Conservation (phyloP, 2,329 filamentous ascomycete genomes). For the Sporothrix phasma region DNA sequence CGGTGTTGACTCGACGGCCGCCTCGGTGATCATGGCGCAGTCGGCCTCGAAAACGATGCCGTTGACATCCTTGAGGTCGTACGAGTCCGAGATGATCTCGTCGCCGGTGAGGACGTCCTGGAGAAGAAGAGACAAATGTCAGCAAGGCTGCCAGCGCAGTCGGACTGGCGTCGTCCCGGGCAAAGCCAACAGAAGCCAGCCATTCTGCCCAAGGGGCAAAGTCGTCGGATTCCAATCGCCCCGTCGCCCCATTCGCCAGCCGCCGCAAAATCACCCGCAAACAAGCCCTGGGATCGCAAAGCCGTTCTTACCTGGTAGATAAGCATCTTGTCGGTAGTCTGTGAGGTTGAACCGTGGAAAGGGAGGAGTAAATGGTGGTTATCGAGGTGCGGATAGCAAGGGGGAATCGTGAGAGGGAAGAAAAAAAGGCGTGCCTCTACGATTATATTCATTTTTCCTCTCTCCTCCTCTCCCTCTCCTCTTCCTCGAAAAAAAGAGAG, state of each 20-base stretch:
- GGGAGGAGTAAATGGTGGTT: not conserved
- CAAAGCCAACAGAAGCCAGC: not conserved
- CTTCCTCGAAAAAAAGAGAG: conserved; percentile 14
- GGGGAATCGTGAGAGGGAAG: not conserved
- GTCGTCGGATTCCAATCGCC: not conserved
- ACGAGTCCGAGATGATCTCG: conserved; percentile 96
- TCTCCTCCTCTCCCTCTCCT: not conserved
- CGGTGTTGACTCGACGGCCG: conserved; percentile 70
- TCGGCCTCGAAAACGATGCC: conserved; percentile 80
- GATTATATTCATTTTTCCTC: conserved; percentile 8
- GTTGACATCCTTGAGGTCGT: conserved; percentile 70
- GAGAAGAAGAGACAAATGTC: not conserved
- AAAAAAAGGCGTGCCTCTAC: conserved; percentile 9
- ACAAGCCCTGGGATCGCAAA: not conserved
- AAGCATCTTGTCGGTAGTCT: conserved; percentile 52
- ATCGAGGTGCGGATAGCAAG: not conserved
- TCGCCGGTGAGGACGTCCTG: conserved; percentile 85
- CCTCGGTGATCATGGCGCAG: conserved; percentile 80
- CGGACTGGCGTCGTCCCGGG: no score
- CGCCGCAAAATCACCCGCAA: not conserved
- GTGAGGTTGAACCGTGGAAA: conserved; percentile 10
- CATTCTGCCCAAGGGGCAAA: not conserved
- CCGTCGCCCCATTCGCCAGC: not conserved
- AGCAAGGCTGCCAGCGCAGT: not conserved
- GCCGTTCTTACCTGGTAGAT: conserved; percentile 53